Percentiles rank a stretch among this genome's conserved stretches.
Conservation (phyloP, 2,329 filamentous ascomycete species). For the Ramularia endophylla region DNA sequence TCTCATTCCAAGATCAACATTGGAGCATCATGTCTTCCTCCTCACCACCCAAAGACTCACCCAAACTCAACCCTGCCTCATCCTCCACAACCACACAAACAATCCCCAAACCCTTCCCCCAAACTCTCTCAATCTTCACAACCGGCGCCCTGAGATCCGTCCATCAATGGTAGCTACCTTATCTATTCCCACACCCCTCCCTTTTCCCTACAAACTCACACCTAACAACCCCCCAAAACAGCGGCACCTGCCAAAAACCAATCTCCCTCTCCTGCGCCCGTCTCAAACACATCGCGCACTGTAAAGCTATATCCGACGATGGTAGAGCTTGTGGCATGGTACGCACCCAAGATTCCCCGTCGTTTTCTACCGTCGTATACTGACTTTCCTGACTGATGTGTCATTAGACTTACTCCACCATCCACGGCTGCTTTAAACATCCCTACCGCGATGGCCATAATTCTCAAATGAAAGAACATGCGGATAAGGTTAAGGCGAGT, state of each 20-base stretch:
- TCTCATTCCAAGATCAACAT: not conserved
- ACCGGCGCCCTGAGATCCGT: too few relatives aligned
- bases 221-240: not conserved
- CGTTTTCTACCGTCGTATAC: too few relatives aligned
- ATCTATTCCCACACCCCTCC: too few relatives aligned
- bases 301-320: not conserved
- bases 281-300: not conserved
- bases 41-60: not conserved
- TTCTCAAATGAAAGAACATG: not conserved
- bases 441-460: slow-evolving; percentile 1
- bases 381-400: too few relatives aligned
- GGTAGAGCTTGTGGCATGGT: not conserved
- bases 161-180: too few relatives aligned
- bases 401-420: too few relatives aligned
- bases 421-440: not conserved
- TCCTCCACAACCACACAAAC: not conserved
- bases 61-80: not conserved
- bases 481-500: too few relatives aligned
- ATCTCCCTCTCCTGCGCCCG: not conserved
- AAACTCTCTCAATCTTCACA: too few relatives aligned
- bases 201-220: not conserved
- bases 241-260: not conserved
- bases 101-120: not conserved
- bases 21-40: not conserved
- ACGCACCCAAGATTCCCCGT: too few relatives aligned